phyloP scores from a whole-genome alignment of 225 moss, liverwort and hornwort species.

The Sphagnum tenellum region DNA sequence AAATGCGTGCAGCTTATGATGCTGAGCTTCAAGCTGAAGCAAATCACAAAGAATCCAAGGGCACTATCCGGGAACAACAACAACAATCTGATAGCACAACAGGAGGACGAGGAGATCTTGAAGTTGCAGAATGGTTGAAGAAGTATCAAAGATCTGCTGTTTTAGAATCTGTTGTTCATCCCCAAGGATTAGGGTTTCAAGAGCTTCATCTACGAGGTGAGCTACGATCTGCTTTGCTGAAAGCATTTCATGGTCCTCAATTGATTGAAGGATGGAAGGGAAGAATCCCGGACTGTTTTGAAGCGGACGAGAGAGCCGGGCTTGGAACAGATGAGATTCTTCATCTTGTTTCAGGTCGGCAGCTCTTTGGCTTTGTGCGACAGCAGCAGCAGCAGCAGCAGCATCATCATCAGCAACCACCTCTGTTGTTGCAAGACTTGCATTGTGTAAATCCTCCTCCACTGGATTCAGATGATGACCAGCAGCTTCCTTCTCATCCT shows the following conservation, averaged over 20 bases:
- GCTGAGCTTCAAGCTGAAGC: constrained; percentile 40
- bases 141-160: constrained; percentile 15
- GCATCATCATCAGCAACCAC: constrained; percentile 13
- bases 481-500: constrained; percentile 4
- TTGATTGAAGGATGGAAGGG: constrained; percentile 52
- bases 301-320: constrained; percentile 91
- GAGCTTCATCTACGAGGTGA: constrained; percentile 58
- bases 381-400: constrained; percentile 25
- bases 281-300: constrained; percentile 62
- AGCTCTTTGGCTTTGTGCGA: constrained; percentile 79
- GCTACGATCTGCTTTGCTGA: constrained; percentile 61
- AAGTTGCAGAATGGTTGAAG: constrained; percentile 81
- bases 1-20: constrained; percentile 78
- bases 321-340: constrained; percentile 53
- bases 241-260: constrained; percentile 82
- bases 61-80: constrained; percentile 18
- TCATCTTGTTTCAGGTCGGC: constrained; percentile 87
- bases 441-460: constrained; percentile 3
- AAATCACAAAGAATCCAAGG: constrained; percentile 18
- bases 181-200: constrained; percentile 65
- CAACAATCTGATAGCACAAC: too few relatives aligned
- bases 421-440: constrained; percentile 27
- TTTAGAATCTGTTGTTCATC: constrained; percentile 29
- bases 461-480: not conserved
- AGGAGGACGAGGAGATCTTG: constrained; percentile 15